Percentiles rank a stretch among this genome's conserved stretches.
Evolutionary conservation across 73 alveolate species (phyloP).

Genomic region (Paramecium tetraurelia): DNA sequence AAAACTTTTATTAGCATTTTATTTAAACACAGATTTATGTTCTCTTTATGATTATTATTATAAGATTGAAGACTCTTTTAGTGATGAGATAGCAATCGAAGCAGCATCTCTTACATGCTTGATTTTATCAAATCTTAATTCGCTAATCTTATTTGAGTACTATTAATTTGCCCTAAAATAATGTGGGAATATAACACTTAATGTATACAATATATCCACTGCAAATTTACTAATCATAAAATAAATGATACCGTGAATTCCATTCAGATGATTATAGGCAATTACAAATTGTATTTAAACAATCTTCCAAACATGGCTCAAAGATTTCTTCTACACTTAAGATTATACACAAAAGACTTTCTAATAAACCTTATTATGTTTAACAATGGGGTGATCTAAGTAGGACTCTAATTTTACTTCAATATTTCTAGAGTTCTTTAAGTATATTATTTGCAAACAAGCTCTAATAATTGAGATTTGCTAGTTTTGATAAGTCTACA

Average conservation of each 20-base stretch:
- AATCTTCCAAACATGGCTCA: slow-evolving; percentile 36
- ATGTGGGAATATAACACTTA: slow-evolving; percentile 48
- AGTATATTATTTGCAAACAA: background rate
- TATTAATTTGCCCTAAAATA: background rate
- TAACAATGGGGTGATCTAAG: slow-evolving; percentile 25
- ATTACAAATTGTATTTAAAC: background rate
- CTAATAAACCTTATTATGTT: slow-evolving; percentile 50
- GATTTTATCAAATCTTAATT: slow-evolving; percentile 52
- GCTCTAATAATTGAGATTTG: background rate
- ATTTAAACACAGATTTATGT: slow-evolving; percentile 12
- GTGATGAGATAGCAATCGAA: background rate
- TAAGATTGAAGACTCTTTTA: background rate
- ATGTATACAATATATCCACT: slow-evolving; percentile 56
- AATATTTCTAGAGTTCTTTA: slow-evolving; percentile 12
- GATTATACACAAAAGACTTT: slow-evolving; percentile 47
- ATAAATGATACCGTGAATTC: slow-evolving; percentile 42
- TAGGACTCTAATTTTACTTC: background rate
- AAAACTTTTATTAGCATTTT: slow-evolving; percentile 13
- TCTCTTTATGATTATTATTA: background rate
- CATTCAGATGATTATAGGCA: slow-evolving; percentile 37
- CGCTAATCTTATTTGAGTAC: background rate
- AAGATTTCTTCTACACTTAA: slow-evolving; percentile 50
- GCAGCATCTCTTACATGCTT: slow-evolving; percentile 66
- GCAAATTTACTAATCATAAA: slow-evolving; percentile 46
- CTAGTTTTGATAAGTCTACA: slow-evolving; percentile 35